These are phyloP conservation scores for Plenodomus biglobosus DNA, from an alignment of 2,329 filamentous ascomycete genomes.

Conservation along the genomic window DNA sequence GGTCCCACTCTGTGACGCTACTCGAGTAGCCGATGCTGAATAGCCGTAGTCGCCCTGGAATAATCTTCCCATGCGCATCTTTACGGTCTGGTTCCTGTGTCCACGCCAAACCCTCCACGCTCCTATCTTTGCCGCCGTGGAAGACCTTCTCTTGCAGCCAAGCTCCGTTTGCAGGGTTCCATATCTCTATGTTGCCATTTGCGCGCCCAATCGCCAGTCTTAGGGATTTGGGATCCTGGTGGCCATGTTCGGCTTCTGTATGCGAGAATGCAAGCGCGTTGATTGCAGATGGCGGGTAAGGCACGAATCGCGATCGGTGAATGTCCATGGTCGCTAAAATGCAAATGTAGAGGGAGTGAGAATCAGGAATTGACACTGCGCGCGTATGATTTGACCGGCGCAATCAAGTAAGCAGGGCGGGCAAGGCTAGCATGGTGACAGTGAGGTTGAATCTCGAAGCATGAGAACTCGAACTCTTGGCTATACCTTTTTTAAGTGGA, in stretches of 20 bases:
- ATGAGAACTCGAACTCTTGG: conserved; percentile 17
- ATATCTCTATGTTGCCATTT: conserved; percentile 96
- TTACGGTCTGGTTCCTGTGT: conserved; percentile 79
- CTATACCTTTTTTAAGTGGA: conserved; percentile 20
- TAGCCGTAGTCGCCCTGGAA: conserved; percentile 74
- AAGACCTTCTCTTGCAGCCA: conserved; percentile 93
- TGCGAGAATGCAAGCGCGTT: conserved; percentile 95
- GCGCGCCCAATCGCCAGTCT: conserved; percentile 86
- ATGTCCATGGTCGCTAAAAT: conserved; percentile 70
- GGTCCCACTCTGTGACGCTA: conserved; percentile 92
- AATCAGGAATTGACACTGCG: background rate
- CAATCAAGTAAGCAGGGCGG: background rate
- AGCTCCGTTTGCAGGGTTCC: conserved; percentile 79
- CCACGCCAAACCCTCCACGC: conserved; percentile 90
- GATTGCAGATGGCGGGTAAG: conserved; percentile 87
- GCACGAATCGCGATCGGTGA: conserved; percentile 94
- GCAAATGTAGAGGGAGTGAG: background rate
- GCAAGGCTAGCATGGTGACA: background rate
- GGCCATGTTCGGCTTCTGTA: conserved; percentile 44
- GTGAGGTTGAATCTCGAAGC: background rate
- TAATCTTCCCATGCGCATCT: conserved; percentile 58
- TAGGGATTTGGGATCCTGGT: conserved; percentile 58
- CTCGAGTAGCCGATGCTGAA: conserved; percentile 97
- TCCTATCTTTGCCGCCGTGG: conserved; percentile 78
- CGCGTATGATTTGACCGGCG: background rate